These are phyloP conservation scores for Xylariaceae sp. DNA, from an alignment of 2,329 filamentous ascomycete genomes.

Conservation along the genomic window DNA sequence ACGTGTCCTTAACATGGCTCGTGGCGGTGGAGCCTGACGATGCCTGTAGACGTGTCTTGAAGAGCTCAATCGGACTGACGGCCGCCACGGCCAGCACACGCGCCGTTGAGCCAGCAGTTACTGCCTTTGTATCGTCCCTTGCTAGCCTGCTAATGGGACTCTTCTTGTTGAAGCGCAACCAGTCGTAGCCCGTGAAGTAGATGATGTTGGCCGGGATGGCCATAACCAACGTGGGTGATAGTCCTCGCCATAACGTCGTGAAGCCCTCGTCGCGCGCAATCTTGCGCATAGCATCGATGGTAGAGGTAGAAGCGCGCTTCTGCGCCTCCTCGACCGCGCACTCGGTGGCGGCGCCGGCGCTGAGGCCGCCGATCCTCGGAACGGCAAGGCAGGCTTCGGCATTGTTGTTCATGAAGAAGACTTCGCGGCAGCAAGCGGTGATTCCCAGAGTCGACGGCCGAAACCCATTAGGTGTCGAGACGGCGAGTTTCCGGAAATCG, in stretches of 20 bases:
- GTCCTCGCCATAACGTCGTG: conserved; percentile 80
- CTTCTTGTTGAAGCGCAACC: conserved; percentile 67
- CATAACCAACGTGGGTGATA: conserved; percentile 94
- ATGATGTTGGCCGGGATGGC: conserved; percentile 93
- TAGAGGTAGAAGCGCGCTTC: conserved; percentile 79
- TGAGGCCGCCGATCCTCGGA: conserved; percentile 45
- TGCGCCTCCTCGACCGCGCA: conserved; percentile 88
- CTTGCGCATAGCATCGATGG: conserved; percentile 85
- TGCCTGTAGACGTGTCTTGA: conserved; percentile 87
- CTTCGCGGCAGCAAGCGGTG: conserved; percentile 90
- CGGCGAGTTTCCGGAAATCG: conserved; percentile 51
- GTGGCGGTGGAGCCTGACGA: conserved; percentile 53
- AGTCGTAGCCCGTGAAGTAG: conserved; percentile 97
- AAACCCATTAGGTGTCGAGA: conserved; percentile 59
- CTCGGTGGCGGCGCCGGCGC: conserved; percentile 48
- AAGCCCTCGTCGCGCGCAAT: conserved; percentile 91
- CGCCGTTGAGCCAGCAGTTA: conserved; percentile 73
- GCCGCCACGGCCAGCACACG: conserved; percentile 74
- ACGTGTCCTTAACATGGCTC: conserved; percentile 72
- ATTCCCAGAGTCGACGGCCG: conserved; percentile 79
- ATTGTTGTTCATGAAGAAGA: conserved; percentile 91
- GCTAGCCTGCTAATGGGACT: conserved; percentile 65
- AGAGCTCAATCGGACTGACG: conserved; percentile 89
- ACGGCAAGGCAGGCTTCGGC: conserved; percentile 75
- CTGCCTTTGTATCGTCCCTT: conserved; percentile 68